Evolutionary conservation across 1,284 basidiomycete genomes (phyloP), one percentile per base, ranked within the genome.

Genomic region (Macrocystidia cucumis): DNA sequence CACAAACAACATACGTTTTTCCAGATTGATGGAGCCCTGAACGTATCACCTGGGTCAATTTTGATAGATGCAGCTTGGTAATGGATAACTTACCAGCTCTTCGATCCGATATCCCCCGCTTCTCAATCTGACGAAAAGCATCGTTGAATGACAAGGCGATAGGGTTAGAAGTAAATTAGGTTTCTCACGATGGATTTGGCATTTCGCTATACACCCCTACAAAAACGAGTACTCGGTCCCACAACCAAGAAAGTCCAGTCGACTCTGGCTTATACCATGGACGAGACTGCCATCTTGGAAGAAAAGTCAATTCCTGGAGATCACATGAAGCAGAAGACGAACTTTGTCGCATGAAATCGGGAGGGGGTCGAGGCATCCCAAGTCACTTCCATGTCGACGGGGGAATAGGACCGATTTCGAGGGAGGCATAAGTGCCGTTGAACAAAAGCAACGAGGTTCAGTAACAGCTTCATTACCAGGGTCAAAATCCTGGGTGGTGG

Each of bases 201-300:
- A n/a, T 41, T 29, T 60, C 54, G 12, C 52, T 50, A 39, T 59
- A 50, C 36, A 51, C 50, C 1, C 62, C 60, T 16, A 60, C 20
- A 23, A 41, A 37, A 3, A 66, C 57, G 9, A 49, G 27, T 2
- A 64, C 19, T 18, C 43, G 49, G 29, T 61, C 58, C 9, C 39
- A 20, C 13, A 47, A 34, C 22, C 42, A 47, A 3, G 50, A 46
- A 2, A 62, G 21, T 8, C 51, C 57, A 2, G 40, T 53, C 0
- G 55, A 38, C 35, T 59, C 50, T 0, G 60, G 57, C 41, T 56
- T 63, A 45, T 71, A 71, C 66, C 67, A 69, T 8, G 67, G 67
- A 28, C 46, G 49, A 5, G 56, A 48, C 19, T 51, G 42, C 31
- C 42, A 65, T 40, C 58, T 62, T 37, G 16, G 13, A 42, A 12